Percentiles rank a stretch among this genome's conserved stretches.
Evolutionary conservation across 371 early-diverging fungal species (phyloP).

Genomic region (Mortierella polycephala): DNA sequence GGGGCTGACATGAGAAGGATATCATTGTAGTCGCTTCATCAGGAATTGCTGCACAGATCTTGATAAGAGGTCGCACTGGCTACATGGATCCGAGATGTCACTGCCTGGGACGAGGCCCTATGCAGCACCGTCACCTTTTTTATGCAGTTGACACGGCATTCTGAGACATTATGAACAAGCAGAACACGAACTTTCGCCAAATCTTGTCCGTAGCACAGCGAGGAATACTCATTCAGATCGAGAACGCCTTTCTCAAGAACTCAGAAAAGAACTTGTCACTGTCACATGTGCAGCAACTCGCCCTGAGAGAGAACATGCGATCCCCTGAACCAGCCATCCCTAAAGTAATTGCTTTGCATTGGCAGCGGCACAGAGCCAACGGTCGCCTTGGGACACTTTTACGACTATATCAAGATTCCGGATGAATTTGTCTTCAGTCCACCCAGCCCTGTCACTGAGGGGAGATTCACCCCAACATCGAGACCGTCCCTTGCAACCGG

Average conservation of each 20-base stretch:
- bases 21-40: constrained; percentile 7
- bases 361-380: constrained; percentile 10
- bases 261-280: constrained; percentile 2
- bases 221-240: constrained; percentile 1
- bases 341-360: constrained; percentile 7
- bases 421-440: constrained; percentile 1
- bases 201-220: constrained; percentile 5
- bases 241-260: constrained; percentile 4
- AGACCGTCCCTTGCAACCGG: neutral
- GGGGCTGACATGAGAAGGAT: neutral
- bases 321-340: constrained; percentile 2
- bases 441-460: neutral
- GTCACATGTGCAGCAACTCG: neutral
- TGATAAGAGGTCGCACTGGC: constrained; percentile 42
- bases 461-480: constrained; percentile 4
- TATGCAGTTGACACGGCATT: constrained; percentile 42
- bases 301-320: constrained; percentile 8
- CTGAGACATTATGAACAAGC: constrained; percentile 25
- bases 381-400: neutral
- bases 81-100: constrained; percentile 10
- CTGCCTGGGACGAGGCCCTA: constrained; percentile 55
- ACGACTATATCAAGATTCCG: constrained; percentile 15
- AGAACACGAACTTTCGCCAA: constrained; percentile 13
- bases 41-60: constrained; percentile 39
- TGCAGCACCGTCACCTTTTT: constrained; percentile 32